Evolutionary conservation across 208 protist genomes (phyloP).

Genomic region (Eutreptiella sp.): DNA sequence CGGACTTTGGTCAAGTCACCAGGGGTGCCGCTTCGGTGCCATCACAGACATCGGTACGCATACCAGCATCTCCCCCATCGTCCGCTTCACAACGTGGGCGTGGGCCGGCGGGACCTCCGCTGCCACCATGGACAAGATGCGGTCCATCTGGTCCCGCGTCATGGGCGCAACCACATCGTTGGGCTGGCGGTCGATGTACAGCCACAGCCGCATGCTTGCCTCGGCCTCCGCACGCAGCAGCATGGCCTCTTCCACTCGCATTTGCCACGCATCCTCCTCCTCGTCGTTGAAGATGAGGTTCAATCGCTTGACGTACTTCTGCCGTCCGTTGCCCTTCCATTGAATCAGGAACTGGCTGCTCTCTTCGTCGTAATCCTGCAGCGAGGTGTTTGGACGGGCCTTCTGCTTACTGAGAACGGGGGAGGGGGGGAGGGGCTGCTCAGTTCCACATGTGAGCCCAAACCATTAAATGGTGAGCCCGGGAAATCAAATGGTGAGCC

Average conservation of each 20-base stretch:
- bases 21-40: too few species aligned
- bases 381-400: too few species aligned
- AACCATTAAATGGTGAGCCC: too few species aligned
- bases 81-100: slow-evolving; percentile 63
- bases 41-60: too few species aligned
- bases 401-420: too few species aligned
- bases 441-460: too few species aligned
- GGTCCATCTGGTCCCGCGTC: slow-evolving; percentile 68
- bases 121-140: slow-evolving; percentile 63
- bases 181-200: slow-evolving; percentile 67
- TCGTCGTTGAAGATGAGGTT: slow-evolving; percentile 81
- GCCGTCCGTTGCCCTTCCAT: slow-evolving; percentile 55
- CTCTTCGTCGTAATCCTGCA: slow-evolving; percentile 54
- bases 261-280: slow-evolving; percentile 56
- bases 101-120: slow-evolving; percentile 56
- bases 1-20: too few species aligned
- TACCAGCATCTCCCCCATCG: slow-evolving; percentile 57
- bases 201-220: slow-evolving; percentile 50
- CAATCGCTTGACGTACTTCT: slow-evolving; percentile 73
- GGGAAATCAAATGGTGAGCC: too few species aligned
- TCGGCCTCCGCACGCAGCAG: slow-evolving; percentile 62
- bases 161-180: slow-evolving; percentile 53
- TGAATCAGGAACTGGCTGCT: slow-evolving; percentile 55
- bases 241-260: slow-evolving; percentile 59
- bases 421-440: too few species aligned